Evolutionary conservation across 345 rosid genomes (phyloP).

Genomic region (Orychophragmus violaceus): DNA sequence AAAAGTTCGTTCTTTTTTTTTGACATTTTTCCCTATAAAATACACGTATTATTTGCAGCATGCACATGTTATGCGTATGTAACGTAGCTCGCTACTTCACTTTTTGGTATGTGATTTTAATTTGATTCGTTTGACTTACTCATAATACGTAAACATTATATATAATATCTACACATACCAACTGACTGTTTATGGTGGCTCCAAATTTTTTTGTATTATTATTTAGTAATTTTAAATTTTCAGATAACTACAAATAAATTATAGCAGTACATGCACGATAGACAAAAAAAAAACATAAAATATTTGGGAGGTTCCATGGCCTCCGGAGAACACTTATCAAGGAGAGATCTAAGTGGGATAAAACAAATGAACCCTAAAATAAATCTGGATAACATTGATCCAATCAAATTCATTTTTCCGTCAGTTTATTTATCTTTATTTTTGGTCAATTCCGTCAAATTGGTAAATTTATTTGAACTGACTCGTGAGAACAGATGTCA

Average conservation of each 20-base stretch:
- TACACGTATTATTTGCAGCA: constrained; percentile 15
- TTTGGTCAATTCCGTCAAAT: too few species aligned
- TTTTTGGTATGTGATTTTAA: neutral
- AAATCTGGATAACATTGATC: constrained; percentile 13
- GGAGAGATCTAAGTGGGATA: constrained; percentile 20
- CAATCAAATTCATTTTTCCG: constrained; percentile 6
- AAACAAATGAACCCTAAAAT: neutral
- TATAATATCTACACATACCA: neutral
- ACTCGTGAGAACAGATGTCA: neutral
- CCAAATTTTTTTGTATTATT: neutral
- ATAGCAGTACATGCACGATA: neutral
- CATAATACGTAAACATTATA: neutral
- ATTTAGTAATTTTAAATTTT: neutral
- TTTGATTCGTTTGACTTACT: neutral
- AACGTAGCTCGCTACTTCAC: constrained; percentile 12
- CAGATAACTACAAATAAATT: neutral
- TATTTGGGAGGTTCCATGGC: constrained; percentile 5
- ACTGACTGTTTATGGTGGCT: neutral
- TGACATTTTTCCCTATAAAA: too few species aligned
- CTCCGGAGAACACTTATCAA: constrained; percentile 18
- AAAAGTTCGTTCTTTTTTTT: too few species aligned
- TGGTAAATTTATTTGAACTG: neutral
- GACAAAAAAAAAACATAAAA: neutral
- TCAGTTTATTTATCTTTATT: neutral
- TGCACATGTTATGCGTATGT: constrained; percentile 21